Base-by-base conservation (phyloP, 2,329 filamentous ascomycete genomes). In the Cladosporium austrohemisphaericum region DNA sequence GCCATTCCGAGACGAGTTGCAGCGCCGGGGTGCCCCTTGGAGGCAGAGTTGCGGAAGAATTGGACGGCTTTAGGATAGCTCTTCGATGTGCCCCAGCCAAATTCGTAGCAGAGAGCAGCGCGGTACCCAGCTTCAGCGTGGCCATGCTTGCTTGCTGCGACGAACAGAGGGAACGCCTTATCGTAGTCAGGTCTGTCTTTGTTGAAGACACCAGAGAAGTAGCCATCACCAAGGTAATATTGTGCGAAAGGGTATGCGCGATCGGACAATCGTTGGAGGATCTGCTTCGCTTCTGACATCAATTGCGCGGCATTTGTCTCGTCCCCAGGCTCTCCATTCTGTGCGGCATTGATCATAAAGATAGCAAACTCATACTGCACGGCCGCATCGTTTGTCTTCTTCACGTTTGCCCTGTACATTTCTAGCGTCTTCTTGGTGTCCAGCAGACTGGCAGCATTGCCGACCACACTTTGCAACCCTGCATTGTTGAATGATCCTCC, bases 351-450 rank as follows among this genome's bases (percentile, higher is more conserved):
- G 58, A 97, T 85, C 74, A 98, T 83, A 67, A 95, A 95, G 29
- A 97, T 80, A 2, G 93, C 93, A 70, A 98, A 97, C 23, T 95
- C 93, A 68, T 97, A 97, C 68, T 96, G 90, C 26, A 95, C 87
- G 3, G 86, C 84, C 13, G 85, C 78, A 67, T 96, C 90, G 55
- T 86, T 93, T 2, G 93, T 95, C 74, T 98, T 98, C 73, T 96
- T 97, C 51, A 96, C 88, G 63, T 97, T 98, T 49, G 86, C 85
- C 36, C 92, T 81, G 68, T 98, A 98, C 92, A 97, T 96, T 49
- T 97, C 91, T 41, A 98, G 79, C 1, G 93, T 98, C 71, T 97
- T 91, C 64, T 92, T 88, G 26, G 88, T 85, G 62, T 89, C 91
- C 23, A 98, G 79, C 10, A 98, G 77, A 16, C 91, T 95, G 3